phyloP scores from a whole-genome alignment of 2,329 filamentous ascomycete species.

The Ophiostoma fasciatum region DNA sequence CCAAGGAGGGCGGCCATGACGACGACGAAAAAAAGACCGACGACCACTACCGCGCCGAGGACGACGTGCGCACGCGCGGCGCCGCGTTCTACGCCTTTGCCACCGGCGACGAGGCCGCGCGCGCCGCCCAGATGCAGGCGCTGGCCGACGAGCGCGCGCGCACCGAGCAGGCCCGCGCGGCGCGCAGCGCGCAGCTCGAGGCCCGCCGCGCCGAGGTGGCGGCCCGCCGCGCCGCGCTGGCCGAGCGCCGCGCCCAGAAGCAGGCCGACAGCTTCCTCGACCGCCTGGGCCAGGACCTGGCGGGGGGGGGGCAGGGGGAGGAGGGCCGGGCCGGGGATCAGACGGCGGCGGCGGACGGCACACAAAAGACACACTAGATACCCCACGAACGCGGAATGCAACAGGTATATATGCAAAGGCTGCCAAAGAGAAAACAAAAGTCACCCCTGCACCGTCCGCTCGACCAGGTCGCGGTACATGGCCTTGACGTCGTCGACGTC shows the following conservation, averaged over 20 bases:
- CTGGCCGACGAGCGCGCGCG: constrained; percentile 51
- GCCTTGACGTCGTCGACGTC: constrained; percentile 89
- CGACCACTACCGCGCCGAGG: constrained; percentile 71
- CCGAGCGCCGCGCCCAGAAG: constrained; percentile 19
- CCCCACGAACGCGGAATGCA: no score
- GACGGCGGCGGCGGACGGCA: no score
- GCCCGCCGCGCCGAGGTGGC: constrained; percentile 39
- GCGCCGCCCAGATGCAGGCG: constrained; percentile 57
- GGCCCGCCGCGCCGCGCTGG: constrained; percentile 40
- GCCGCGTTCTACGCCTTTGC: constrained; percentile 88
- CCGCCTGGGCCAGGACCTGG: constrained; percentile 15
- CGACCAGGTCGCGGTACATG: constrained; percentile 88
- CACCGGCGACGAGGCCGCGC: constrained; percentile 55
- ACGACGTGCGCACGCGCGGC: constrained; percentile 75
- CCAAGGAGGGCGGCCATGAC: constrained; percentile 17
- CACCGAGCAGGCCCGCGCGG: constrained; percentile 49
- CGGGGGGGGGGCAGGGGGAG: background rate
- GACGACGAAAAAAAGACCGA: background rate
- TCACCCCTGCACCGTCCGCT: constrained; percentile 48
- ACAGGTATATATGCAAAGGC: no score
- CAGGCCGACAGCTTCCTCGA: constrained; percentile 23
- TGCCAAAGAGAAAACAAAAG: background rate
- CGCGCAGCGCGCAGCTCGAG: constrained; percentile 30
- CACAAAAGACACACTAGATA: no score
- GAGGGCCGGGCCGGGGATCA: no score